Evolutionary conservation across 2,329 filamentous ascomycete genomes (phyloP), one percentile per base, ranked within the genome.

Genomic region (Sclerotinia subarctica): DNA sequence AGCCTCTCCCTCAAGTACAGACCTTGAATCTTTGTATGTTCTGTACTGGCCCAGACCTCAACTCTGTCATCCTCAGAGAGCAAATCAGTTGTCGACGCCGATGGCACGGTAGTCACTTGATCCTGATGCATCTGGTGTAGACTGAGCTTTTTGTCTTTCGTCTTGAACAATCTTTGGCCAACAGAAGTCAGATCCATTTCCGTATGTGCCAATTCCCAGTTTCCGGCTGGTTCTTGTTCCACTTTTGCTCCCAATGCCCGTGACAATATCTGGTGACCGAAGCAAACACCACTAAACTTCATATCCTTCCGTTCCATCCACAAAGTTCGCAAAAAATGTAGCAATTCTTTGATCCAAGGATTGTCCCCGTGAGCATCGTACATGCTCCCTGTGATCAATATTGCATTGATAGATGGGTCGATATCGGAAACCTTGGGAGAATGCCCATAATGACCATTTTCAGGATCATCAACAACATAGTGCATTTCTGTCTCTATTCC

Each of bases 91-190:
- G 57, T 63, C 92, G 92, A 67, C 87, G 86, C 29, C 82, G 79
- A 73, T 84, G 85, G 65, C 5, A 63, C 24, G 21, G 49, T 54
- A 42, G 57, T 67, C 8, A 94, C 90, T 49, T 90, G 85, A 77
- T 97, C 92, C 71, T 88, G 86, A 79, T 97, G 93, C 91, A 96
- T 95, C 79, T 96, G 91, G 77, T 94, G 90, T 70, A 96, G 85
- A 35, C 65, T 67, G 21, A 67, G 83, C 82, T 88, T 91, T 21
- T 81, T 35, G 7, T 32, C 26, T 8, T 52, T 65, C 21, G 35
- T 53, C 49, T 32, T 11, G 77, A 96, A 94, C 1, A 96, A 69
- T 72, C 89, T 83, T 78, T 87, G 89, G 6, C 93, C 93, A 75
- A 86, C 84, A 32, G 84, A 81, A 4, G 88, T 92, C 76, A 95